Evolutionary conservation across 345 rosid genomes (phyloP).

Genomic region (Heritiera fomes): DNA sequence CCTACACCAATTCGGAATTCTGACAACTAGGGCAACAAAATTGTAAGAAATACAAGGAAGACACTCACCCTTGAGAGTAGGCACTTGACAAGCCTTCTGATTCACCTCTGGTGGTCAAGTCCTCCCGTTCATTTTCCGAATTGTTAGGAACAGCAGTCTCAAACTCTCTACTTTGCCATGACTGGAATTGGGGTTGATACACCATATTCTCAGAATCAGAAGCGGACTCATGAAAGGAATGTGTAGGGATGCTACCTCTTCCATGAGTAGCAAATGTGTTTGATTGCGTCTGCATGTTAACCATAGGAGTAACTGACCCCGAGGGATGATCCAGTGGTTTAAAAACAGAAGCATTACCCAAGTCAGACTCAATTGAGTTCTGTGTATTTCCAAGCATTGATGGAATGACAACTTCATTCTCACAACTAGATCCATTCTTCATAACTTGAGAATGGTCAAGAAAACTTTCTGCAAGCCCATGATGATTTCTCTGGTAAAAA

Average conservation of each 20-base stretch:
- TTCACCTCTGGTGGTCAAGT: conserved; percentile 32
- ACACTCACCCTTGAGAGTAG: conserved; percentile 68
- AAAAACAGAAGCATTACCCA: conserved; percentile 38
- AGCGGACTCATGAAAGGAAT: conserved; percentile 37
- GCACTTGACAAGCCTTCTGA: conserved; percentile 47
- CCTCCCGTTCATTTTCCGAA: conserved; percentile 34
- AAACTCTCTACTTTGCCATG: conserved; percentile 45
- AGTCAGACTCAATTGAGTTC: conserved; percentile 43
- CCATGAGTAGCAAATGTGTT: conserved; percentile 37
- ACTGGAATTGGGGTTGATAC: conserved; percentile 44
- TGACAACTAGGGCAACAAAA: neutral
- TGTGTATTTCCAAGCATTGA: conserved; percentile 38
- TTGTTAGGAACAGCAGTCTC: conserved; percentile 34
- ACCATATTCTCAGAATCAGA: conserved; percentile 48
- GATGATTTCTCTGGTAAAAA: conserved; percentile 51
- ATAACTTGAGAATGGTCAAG: conserved; percentile 44
- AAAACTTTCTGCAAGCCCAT: conserved; percentile 40
- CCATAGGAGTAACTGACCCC: conserved; percentile 29
- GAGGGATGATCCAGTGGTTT: conserved; percentile 40
- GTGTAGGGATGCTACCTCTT: conserved; percentile 34
- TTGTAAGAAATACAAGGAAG: neutral
- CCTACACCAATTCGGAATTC: neutral
- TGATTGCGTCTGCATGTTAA: conserved; percentile 36
- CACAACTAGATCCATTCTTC: conserved; percentile 50
- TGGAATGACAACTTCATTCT: conserved; percentile 37